phyloP scores from a whole-genome alignment of 148 eudicot genomes.

The Heliamphora exappendiculata region DNA sequence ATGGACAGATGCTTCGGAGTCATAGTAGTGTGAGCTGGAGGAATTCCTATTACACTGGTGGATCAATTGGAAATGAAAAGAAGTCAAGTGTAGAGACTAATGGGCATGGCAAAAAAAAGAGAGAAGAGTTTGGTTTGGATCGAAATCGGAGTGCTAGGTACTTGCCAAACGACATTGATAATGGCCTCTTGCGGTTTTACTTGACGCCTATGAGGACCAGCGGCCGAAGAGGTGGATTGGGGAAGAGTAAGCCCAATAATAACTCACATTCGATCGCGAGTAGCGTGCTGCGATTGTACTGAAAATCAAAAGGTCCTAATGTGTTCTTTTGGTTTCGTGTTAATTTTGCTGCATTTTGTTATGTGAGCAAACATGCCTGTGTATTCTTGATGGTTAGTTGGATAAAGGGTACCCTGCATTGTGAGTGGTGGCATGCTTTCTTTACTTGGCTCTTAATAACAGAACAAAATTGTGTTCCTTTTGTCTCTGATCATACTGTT shows the following conservation, averaged over 20 bases:
- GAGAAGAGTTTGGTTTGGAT: constrained; percentile 35
- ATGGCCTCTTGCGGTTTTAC: constrained; percentile 70
- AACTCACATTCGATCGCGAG: constrained; percentile 41
- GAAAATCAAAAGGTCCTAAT: constrained; percentile 31
- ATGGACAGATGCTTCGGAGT: constrained; percentile 45
- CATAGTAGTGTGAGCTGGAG: constrained; percentile 92
- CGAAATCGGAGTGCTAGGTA: constrained; percentile 50
- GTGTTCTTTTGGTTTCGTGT: constrained; percentile 27
- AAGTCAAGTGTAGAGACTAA: constrained; percentile 37
- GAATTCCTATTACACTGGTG: constrained; percentile 37
- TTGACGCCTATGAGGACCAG: constrained; percentile 65
- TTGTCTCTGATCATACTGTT: neutral
- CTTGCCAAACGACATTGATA: constrained; percentile 48
- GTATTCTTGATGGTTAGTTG: no score
- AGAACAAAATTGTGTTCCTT: constrained; percentile 14
- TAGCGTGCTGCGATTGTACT: constrained; percentile 50
- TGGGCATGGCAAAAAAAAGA: constrained; percentile 30
- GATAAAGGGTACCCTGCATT: no score
- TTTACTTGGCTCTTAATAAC: no score
- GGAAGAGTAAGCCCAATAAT: constrained; percentile 32
- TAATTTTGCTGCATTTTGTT: constrained; percentile 28
- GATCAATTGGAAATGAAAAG: constrained; percentile 44
- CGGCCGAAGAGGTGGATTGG: constrained; percentile 44
- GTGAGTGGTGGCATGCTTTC: constrained; percentile 22
- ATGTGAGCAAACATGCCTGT: constrained; percentile 24